These are phyloP conservation scores for Cucumis variabilis DNA, from an alignment of 331 rosid species.

Conservation along the genomic window DNA sequence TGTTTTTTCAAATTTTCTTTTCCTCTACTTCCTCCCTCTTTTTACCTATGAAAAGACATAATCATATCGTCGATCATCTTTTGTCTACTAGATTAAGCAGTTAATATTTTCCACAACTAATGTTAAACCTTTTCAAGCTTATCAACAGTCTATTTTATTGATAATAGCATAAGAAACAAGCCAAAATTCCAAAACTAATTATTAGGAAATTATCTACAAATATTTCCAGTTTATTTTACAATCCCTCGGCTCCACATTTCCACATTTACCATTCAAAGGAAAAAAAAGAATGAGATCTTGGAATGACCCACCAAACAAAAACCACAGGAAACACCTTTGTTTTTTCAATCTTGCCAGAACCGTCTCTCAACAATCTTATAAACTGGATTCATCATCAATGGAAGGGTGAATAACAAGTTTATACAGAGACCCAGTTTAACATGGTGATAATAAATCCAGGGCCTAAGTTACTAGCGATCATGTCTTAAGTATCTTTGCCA, in stretches of 20 bases:
- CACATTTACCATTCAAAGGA: no score
- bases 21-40: neutral
- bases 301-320: neutral
- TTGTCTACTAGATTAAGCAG: neutral
- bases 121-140: neutral
- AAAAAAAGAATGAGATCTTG: neutral
- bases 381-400: slow-evolving; percentile 89
- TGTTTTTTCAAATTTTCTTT: neutral
- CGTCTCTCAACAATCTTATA: slow-evolving; percentile 76
- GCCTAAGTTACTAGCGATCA: slow-evolving; percentile 75
- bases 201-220: neutral
- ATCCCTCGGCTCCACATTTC: neutral
- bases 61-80: neutral
- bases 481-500: slow-evolving; percentile 77
- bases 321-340: slow-evolving; percentile 12
- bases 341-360: slow-evolving; percentile 45
- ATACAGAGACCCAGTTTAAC: slow-evolving; percentile 74
- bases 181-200: neutral
- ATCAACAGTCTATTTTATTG: neutral
- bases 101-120: neutral
- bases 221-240: neutral
- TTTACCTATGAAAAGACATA: neutral
- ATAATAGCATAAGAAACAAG: neutral
- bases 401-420: slow-evolving; percentile 74
- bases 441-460: slow-evolving; percentile 55